These are phyloP conservation scores for Rubroboletus pulcherrimus DNA, from an alignment of 768 basidiomycete species.

Conservation along the genomic window DNA sequence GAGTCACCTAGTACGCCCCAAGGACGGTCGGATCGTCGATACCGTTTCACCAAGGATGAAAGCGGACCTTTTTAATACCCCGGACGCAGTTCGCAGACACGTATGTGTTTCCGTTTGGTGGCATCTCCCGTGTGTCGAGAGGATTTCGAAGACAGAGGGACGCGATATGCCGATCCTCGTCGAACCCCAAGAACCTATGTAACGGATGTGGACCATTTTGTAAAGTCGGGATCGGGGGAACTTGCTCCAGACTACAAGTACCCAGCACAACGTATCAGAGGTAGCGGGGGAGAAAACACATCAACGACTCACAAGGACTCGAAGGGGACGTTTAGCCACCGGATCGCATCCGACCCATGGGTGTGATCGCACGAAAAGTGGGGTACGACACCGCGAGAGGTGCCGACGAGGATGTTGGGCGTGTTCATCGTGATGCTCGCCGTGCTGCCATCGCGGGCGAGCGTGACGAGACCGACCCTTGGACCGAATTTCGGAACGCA, in stretches of 20 bases:
- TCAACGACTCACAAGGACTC: constrained; percentile 71
- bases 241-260: constrained; percentile 55
- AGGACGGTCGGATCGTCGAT: neutral
- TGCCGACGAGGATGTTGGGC: constrained; percentile 57
- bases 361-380: constrained; percentile 70
- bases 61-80: constrained; percentile 65
- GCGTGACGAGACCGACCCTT: constrained; percentile 20
- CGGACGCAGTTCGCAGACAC: constrained; percentile 57
- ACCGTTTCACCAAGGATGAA: neutral
- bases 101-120: constrained; percentile 60
- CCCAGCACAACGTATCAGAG: neutral
- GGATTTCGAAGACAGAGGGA: constrained; percentile 67
- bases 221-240: constrained; percentile 63
- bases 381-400: constrained; percentile 70
- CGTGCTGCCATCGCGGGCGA: constrained; percentile 11
- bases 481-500: constrained; percentile 21
- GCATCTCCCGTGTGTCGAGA: constrained; percentile 60
- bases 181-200: constrained; percentile 64
- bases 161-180: constrained; percentile 44
- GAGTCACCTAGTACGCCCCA: constrained; percentile 43
- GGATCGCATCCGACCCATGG: constrained; percentile 42
- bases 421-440: constrained; percentile 46
- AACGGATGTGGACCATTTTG: constrained; percentile 50
- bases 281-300: neutral
- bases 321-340: constrained; percentile 69